Evolutionary conservation across 2,329 filamentous ascomycete species (phyloP).

Genomic region (Colletotrichum tamarilloi): DNA sequence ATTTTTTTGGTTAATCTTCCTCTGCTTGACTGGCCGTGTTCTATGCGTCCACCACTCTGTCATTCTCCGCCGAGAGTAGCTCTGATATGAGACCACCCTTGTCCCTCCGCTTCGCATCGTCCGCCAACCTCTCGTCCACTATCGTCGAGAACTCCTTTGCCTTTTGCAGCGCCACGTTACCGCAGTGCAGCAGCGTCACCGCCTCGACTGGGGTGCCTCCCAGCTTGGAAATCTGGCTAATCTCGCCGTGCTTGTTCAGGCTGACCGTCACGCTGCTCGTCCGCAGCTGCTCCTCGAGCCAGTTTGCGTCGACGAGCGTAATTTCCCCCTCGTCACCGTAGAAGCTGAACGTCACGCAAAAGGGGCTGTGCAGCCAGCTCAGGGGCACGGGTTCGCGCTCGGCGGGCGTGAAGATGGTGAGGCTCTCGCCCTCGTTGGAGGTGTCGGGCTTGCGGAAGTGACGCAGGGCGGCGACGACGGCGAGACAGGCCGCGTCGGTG

Average conservation of each 20-base stretch:
- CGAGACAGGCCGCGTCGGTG: slow-evolving; percentile 86
- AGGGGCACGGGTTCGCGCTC: slow-evolving; percentile 92
- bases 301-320: slow-evolving; percentile 77
- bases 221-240: slow-evolving; percentile 91
- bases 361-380: slow-evolving; percentile 90
- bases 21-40: slow-evolving; percentile 17
- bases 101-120: slow-evolving; percentile 82
- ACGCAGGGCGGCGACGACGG: slow-evolving; percentile 86
- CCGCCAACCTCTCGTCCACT: slow-evolving; percentile 78
- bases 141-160: slow-evolving; percentile 82
- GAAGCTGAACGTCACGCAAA: slow-evolving; percentile 91
- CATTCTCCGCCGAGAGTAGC: slow-evolving; percentile 83
- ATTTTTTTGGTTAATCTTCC: slow-evolving; percentile 37
- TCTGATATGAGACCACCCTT: slow-evolving; percentile 84
- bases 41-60: slow-evolving; percentile 63
- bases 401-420: slow-evolving; percentile 85
- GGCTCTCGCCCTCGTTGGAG: slow-evolving; percentile 82
- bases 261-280: slow-evolving; percentile 83
- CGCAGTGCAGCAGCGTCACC: slow-evolving; percentile 79
- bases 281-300: slow-evolving; percentile 81
- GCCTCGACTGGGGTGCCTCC: slow-evolving; percentile 88
- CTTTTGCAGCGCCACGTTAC: slow-evolving; percentile 78
- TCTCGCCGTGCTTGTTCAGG: slow-evolving; percentile 88
- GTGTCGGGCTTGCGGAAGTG: slow-evolving; percentile 95
- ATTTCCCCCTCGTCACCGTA: slow-evolving; percentile 79